These are phyloP conservation scores for Brasenia schreberi DNA, from an alignment of 164 flowering plant genomes.

Conservation along the genomic window DNA sequence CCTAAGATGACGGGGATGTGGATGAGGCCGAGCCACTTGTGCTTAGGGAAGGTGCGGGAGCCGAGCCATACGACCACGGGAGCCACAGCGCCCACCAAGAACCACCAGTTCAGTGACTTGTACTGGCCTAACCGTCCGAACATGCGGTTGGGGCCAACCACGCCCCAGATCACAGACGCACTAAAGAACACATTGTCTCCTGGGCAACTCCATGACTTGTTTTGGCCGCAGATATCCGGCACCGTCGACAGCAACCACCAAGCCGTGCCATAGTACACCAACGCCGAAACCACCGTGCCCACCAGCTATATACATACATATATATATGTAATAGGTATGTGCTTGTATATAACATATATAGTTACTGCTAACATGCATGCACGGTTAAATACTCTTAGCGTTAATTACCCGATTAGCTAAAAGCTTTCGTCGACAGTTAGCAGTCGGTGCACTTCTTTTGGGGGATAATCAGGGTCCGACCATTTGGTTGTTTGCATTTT, in stretches of 20 bases:
- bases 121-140: conserved; percentile 26
- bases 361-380: too few relatives aligned
- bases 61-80: conserved; percentile 39
- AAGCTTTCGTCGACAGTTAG: too few relatives aligned
- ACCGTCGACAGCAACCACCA: conserved; percentile 47
- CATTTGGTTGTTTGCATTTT: too few relatives aligned
- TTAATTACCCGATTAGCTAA: too few relatives aligned
- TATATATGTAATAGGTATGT: too few relatives aligned
- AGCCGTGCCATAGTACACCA: conserved; percentile 31
- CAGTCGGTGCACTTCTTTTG: too few relatives aligned
- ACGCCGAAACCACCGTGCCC: conserved; percentile 35
- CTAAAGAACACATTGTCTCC: conserved; percentile 31
- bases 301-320: too few relatives aligned
- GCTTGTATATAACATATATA: too few relatives aligned
- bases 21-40: conserved; percentile 42
- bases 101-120: conserved; percentile 23
- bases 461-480: too few relatives aligned
- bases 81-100: conserved; percentile 32
- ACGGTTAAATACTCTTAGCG: too few relatives aligned
- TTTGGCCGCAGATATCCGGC: conserved; percentile 35
- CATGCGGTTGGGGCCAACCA: conserved; percentile 35
- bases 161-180: conserved; percentile 41
- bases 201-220: conserved; percentile 54
- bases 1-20: conserved; percentile 50
- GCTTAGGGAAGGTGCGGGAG: conserved; percentile 26